Percentiles rank a stretch among this genome's conserved stretches.
Conservation (phyloP, 768 basidiomycete genomes). For the Naganishia kalamii region DNA sequence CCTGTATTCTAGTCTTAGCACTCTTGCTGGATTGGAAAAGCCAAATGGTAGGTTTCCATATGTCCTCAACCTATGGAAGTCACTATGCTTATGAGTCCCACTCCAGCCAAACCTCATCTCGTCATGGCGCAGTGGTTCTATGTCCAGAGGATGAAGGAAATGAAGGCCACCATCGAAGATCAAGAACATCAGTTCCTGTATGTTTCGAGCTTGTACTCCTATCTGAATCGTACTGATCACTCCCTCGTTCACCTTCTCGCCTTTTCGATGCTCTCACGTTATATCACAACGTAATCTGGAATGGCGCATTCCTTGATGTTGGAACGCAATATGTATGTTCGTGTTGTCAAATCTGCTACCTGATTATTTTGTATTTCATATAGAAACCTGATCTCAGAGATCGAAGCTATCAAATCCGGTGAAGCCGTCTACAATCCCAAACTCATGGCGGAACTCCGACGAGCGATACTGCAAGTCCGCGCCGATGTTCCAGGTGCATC, state of each 20-base stretch:
- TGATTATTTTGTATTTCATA: background rate
- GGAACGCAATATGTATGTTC: background rate
- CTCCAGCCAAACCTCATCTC: slow-evolving; percentile 63
- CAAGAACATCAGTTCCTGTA: slow-evolving; percentile 78
- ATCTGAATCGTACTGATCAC: too few relatives aligned
- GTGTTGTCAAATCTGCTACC: background rate
- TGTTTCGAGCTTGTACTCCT: slow-evolving; percentile 23
- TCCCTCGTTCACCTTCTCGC: too few relatives aligned
- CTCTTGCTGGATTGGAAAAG: slow-evolving; percentile 23
- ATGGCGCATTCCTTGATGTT: too few relatives aligned
- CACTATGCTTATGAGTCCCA: too few relatives aligned
- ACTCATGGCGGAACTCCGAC: slow-evolving; percentile 5
- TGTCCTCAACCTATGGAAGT: background rate
- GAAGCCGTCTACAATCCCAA: slow-evolving; percentile 16
- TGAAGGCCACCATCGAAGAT: slow-evolving; percentile 61
- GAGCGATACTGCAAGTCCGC: background rate
- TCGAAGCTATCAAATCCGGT: slow-evolving; percentile 61
- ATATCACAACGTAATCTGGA: too few relatives aligned
- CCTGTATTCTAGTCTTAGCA: background rate
- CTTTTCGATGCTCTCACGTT: too few relatives aligned
- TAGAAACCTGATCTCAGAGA: slow-evolving; percentile 65
- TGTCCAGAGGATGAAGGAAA: slow-evolving; percentile 61
- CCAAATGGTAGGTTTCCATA: slow-evolving; percentile 53
- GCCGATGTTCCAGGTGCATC: background rate
- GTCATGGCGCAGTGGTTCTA: slow-evolving; percentile 72